Evolutionary conservation across 164 flowering plant genomes (phyloP), one percentile per base, ranked within the genome.

Genomic region (Vitis vinifera): DNA sequence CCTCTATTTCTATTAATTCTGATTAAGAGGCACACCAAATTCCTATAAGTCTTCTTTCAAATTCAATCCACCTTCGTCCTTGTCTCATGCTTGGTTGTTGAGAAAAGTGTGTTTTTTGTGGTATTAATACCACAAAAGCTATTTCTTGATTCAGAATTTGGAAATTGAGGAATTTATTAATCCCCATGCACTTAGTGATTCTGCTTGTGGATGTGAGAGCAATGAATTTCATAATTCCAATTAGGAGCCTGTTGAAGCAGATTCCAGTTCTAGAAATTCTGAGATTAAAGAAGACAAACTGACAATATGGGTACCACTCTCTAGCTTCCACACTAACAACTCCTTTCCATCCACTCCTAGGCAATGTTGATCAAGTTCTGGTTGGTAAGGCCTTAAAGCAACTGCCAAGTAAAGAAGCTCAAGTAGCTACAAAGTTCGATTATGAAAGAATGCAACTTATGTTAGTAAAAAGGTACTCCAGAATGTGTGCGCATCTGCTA

Each of bases 321-420:
- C 23, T 23, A 23, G 23, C 23, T 23, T 23, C 23, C 23, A 23
- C 23, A 23, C 23, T 23, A 23, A 23, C 23, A 23, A 23, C 23
- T 23, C 23, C 23, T 23, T 23, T 23, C 23, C 23, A 23, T 23
- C 23, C 23, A 23, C 23, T 23, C 23, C 23, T 23, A 65, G 63
- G 76, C 66, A 59, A 75, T 65, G 59, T 80, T 3, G 88, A 90
- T 78, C 90, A 89, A 72, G 56, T 82, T 65, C 68, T 89, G 55
- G 71, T 89, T 51, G 89, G 91, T 27, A 50, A 76, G 79, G 79
- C 79, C 16, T 53, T 76, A 69, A 76, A 76, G 75, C 61, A 63
- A 50, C 51, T 71, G 8, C 79, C 79, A 1, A 29, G 79, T 53
- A 72, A 76, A 13, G 68, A 71, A 14, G 51, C 72, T 51, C 79